These are phyloP conservation scores for Plasmodium yoelii DNA, from an alignment of 169 alveolate species.

Conservation along the genomic window DNA sequence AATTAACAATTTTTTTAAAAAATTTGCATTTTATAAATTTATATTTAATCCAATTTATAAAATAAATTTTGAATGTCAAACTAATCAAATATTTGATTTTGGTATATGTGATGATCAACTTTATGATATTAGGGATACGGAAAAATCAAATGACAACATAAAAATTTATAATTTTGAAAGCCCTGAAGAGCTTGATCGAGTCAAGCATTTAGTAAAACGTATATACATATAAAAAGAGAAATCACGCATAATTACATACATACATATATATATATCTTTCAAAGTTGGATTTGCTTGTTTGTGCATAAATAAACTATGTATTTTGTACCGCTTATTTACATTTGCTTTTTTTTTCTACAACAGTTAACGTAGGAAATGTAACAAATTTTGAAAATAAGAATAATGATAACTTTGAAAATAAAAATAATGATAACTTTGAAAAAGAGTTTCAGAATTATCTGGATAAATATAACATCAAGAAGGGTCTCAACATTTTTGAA, in stretches of 20 bases:
- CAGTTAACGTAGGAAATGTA: slow-evolving; percentile 29
- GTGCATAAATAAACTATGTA: not conserved
- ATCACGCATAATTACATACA: not conserved
- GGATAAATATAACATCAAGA: slow-evolving; percentile 9
- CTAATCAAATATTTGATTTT: not conserved
- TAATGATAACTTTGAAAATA: not conserved
- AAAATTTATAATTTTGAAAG: not conserved
- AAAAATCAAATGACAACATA: slow-evolving; percentile 2
- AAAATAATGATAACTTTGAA: not conserved
- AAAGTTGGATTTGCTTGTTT: not conserved
- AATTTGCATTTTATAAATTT: slow-evolving; percentile 43
- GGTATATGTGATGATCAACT: slow-evolving; percentile 4
- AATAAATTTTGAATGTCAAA: slow-evolving; percentile 14
- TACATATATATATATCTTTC: not conserved
- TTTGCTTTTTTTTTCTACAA: not conserved
- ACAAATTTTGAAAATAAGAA: not conserved
- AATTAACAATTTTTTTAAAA: slow-evolving; percentile 29
- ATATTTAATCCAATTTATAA: slow-evolving; percentile 44
- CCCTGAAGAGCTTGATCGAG: not conserved
- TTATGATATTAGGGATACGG: not conserved
- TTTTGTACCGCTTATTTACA: not conserved
- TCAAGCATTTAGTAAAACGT: not conserved
- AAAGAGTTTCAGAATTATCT: slow-evolving; percentile 3
- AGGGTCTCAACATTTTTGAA: slow-evolving; percentile 8
- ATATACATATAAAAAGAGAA: not conserved